Conservation (phyloP, 179 eudicot species). For the Nepenthes alata region DNA sequence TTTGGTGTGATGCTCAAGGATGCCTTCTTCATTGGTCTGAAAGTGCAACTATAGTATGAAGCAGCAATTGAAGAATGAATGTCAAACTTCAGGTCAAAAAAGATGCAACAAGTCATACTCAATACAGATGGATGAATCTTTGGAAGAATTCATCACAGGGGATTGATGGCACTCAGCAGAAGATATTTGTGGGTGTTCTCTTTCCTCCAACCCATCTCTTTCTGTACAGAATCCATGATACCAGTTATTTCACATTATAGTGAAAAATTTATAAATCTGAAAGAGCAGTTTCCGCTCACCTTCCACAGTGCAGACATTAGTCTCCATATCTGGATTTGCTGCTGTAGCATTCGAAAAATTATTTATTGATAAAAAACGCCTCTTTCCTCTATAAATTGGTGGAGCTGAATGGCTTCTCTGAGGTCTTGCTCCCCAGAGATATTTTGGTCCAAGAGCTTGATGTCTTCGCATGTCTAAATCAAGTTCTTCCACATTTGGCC, state of each 20-base stretch:
- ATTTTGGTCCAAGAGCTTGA: conserved; percentile 14
- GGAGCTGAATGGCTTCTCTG: conserved; percentile 90
- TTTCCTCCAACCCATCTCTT: conserved; percentile 19
- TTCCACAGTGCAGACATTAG: conserved; percentile 14
- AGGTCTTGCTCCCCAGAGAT: conserved; percentile 14
- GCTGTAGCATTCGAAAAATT: conserved; percentile 16
- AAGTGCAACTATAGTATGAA: conserved; percentile 10
- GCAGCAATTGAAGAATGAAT: conserved; percentile 4
- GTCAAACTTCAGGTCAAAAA: neutral
- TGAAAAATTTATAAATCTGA: neutral
- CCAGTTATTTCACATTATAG: neutral
- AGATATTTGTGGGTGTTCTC: conserved; percentile 10
- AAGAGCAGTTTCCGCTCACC: conserved; percentile 8
- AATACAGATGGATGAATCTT: conserved; percentile 15
- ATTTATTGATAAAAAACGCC: conserved; percentile 27
- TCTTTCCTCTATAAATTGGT: conserved; percentile 53
- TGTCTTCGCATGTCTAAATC: conserved; percentile 5
- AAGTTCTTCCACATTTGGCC: conserved; percentile 6
- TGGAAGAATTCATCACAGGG: conserved; percentile 17
- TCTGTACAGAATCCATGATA: conserved; percentile 20
- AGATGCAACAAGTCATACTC: conserved; percentile 27
- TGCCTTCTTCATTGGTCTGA: conserved; percentile 32
- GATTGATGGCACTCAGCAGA: conserved; percentile 13
- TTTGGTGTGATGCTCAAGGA: conserved; percentile 9
- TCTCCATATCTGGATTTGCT: conserved; percentile 12